These are phyloP conservation scores for Lagerstroemia speciosa DNA, from an alignment of 345 rosid species.

Conservation along the genomic window DNA sequence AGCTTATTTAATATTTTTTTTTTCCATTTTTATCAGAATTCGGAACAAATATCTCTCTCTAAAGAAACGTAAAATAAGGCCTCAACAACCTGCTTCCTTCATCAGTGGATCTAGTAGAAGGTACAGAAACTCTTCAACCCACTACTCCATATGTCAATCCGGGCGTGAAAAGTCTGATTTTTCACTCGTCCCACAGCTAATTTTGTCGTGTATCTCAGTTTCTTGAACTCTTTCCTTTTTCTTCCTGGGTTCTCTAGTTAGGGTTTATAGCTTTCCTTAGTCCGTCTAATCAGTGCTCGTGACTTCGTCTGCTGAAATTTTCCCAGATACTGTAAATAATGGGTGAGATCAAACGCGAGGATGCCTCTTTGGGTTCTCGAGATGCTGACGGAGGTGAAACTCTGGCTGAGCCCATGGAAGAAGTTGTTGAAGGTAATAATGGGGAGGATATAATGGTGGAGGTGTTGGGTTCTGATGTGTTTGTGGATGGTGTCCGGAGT, in stretches of 20 bases:
- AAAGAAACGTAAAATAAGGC: neutral
- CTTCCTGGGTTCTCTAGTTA: neutral
- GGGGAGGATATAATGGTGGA: constrained; percentile 36
- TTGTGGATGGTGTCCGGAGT: constrained; percentile 34
- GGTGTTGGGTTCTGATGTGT: constrained; percentile 31
- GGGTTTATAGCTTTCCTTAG: neutral
- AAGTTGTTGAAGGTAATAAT: constrained; percentile 11
- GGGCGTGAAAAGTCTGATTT: neutral
- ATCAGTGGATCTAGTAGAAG: neutral
- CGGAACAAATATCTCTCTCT: neutral
- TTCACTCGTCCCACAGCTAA: neutral
- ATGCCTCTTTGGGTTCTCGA: neutral
- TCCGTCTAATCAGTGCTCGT: neutral
- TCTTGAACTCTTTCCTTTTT: neutral
- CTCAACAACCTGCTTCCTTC: neutral
- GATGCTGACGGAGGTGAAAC: constrained; percentile 10
- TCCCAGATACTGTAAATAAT: neutral
- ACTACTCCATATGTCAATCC: neutral
- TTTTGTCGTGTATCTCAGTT: neutral
- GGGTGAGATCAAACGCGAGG: neutral
- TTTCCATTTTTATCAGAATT: neutral
- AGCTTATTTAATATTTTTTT: too few relatives aligned
- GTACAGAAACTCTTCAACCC: neutral
- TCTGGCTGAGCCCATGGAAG: constrained; percentile 12
- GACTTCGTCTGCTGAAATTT: neutral